Evolutionary conservation across 306 rosid genomes (phyloP), one percentile per base, ranked within the genome.

Genomic region (Glycine soja): DNA sequence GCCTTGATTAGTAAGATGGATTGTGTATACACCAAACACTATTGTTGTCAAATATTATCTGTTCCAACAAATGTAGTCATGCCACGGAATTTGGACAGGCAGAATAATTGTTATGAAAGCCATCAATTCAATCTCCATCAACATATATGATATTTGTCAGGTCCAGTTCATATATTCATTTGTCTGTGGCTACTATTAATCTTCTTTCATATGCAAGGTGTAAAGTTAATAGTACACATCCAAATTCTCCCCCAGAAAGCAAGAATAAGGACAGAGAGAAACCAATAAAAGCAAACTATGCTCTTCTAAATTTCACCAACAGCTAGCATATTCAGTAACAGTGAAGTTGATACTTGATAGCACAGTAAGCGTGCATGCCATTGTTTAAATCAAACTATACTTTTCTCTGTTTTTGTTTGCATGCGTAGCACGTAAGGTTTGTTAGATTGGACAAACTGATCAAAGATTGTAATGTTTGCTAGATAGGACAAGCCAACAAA

Each of bases 131-230:
- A 66, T 14, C 13, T 66, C 50, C 13, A n/a, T 66, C 19, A 63
- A 0, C 69, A 34, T 40, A 12, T 61, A 5, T 53, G 12, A 52
- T 3, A 77, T 67, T 5, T 52, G 13, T 53, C 68, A 18, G 34
- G 47, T 53, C 57, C 50, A 52, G 34, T 54, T 54, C 16, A 34
- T 13, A 36, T 38, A 78, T 78, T 46, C 46, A 52, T 66, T 67
- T 59, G 15, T 66, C 75, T 52, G 10, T 16, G 14, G 66, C 50
- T 52, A 19, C 59, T 66, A 56, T 74, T 8, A 46, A 46, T 46
- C 40, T 54, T 10, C 30, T 36, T 66, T 14, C 19, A 36, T 68
- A 68, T 10, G 73, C 24, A 8, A 77, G 50, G 52, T 64, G 18
- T 32, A 56, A 77, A 48, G 24, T 19, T 12, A 50, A 53, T 36